Evolutionary conservation across 2,329 filamentous ascomycete genomes (phyloP), one percentile per base, ranked within the genome.

Genomic region (Aspergillus ibericus): DNA sequence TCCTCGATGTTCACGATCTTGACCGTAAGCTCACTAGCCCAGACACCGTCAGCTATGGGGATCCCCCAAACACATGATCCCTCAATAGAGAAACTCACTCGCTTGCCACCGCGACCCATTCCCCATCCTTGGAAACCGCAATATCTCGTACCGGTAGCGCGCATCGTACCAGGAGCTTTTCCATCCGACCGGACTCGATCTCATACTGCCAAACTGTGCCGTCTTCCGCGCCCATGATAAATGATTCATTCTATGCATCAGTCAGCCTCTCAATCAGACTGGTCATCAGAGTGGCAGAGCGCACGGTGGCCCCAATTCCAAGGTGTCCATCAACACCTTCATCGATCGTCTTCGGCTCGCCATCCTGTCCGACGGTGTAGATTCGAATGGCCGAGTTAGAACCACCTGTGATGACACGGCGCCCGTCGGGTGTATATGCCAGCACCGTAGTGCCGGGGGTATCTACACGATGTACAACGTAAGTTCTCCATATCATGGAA

Each of bases 21-120:
- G 65, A 98, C 91, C 1, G 88, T 90, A 59, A 96, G 81, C 75
- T 99, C 95, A 74, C 85, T 87, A 5, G 10, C 8, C 36, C 61
- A 32, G 32, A 74, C 55, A 74, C 64, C 55, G 34, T 66, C 40
- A 66, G 56, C 48, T 20, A 22, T 13, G 13, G 18, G 50, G 27
- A 4, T 46, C n/a, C n/a, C 16, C 32, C 49, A 48, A 25, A 9
- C n/a, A n/a, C n/a, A n/a, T n/a, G n/a, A n/a, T n/a, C n/a, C n/a
- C n/a, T n/a, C n/a, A n/a, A n/a, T n/a, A n/a, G n/a, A n/a, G n/a
- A n/a, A 2, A 78, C 84, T 65, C 75, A 87, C 85, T 98, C 96
- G 81, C 93, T 97, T n/a, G 93, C 92, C 25, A 98, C 92, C 29
- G 95, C 95, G 64, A 89, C 91, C 93, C 92, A 98, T 68, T 90